A percentile compares a stretch with the other conserved stretches of the same genome.
Evolutionary conservation across 2,329 filamentous ascomycete species (phyloP).

Genomic region (Aspergillus transmontanensis): DNA sequence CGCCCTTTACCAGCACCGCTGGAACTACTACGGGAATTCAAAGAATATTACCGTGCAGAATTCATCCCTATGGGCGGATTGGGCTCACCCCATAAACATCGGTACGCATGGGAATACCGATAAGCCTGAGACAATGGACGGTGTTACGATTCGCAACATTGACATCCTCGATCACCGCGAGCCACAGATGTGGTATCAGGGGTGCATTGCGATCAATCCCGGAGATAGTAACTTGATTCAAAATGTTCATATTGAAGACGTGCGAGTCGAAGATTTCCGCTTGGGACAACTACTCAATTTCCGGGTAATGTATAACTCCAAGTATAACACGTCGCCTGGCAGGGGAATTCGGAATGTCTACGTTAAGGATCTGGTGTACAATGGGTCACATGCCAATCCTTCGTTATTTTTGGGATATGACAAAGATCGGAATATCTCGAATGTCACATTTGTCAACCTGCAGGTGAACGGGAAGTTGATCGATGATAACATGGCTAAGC

Average conservation of each 20-base stretch:
- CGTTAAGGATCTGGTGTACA: conserved; percentile 26
- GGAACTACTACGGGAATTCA: conserved; percentile 22
- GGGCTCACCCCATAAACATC: conserved; percentile 40
- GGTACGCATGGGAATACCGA: conserved; percentile 40
- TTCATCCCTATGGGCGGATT: conserved; percentile 33
- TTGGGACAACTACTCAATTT: conserved; percentile 38
- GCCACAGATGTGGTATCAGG: conserved; percentile 39
- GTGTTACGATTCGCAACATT: conserved; percentile 35
- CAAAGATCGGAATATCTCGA: background rate
- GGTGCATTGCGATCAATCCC: conserved; percentile 38
- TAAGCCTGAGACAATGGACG: conserved; percentile 34
- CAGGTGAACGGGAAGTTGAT: conserved; percentile 25
- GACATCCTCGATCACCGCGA: conserved; percentile 43
- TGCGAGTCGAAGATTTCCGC: conserved; percentile 33
- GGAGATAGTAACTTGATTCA: conserved; percentile 38
- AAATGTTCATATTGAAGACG: conserved; percentile 4
- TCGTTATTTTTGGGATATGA: conserved; percentile 20
- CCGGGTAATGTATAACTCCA: conserved; percentile 38
- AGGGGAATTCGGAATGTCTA: conserved; percentile 33
- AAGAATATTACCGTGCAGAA: conserved; percentile 37
- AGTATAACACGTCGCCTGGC: conserved; percentile 39
- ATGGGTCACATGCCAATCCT: conserved; percentile 17
- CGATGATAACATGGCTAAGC: conserved; percentile 28
- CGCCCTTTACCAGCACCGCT: conserved; percentile 19
- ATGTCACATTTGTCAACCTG: conserved; percentile 12